Conservation (phyloP, 2,329 filamentous ascomycete species). For the Alternaria burnsii region DNA sequence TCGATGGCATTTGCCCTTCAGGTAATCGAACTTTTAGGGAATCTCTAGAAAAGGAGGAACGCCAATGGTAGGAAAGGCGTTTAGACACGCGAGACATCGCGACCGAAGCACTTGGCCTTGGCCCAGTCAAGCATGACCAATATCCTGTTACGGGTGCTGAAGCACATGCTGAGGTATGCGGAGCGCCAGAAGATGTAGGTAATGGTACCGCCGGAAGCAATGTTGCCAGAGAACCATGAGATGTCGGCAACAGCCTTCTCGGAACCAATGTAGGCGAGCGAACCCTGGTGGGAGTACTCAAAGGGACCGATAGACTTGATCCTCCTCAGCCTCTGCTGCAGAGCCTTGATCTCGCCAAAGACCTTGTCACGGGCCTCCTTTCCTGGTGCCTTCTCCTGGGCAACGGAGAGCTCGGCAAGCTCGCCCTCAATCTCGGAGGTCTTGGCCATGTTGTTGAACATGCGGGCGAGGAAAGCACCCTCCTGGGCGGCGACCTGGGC, state of each 20-base stretch:
- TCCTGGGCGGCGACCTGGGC: constrained; percentile 97
- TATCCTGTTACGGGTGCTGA: constrained; percentile 95
- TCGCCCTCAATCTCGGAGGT: constrained; percentile 82
- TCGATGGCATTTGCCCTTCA: constrained; percentile 1
- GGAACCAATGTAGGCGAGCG: constrained; percentile 95
- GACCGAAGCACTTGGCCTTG: constrained; percentile 96
- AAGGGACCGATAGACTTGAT: constrained; percentile 97
- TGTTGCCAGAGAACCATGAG: constrained; percentile 95
- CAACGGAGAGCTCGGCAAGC: constrained; percentile 72
- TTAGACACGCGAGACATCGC: constrained; percentile 83
- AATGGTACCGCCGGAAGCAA: constrained; percentile 89
- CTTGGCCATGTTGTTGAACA: constrained; percentile 99
- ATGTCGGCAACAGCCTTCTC: constrained; percentile 98
- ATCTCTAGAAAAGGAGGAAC: not conserved
- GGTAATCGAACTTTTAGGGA: constrained; percentile 12
- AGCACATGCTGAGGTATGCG: constrained; percentile 99
- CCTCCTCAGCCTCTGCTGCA: constrained; percentile 86
- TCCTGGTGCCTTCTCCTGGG: constrained; percentile 72
- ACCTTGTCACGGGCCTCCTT: constrained; percentile 65
- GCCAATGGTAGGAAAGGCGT: not conserved
- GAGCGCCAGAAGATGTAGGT: constrained; percentile 99
- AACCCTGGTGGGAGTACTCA: constrained; percentile 98
- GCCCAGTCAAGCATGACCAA: constrained; percentile 94
- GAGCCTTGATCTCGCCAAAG: constrained; percentile 80
- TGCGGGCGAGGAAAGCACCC: constrained; percentile 89